phyloP scores from a whole-genome alignment of 2,329 filamentous ascomycete genomes.

The Alternaria alternata region DNA sequence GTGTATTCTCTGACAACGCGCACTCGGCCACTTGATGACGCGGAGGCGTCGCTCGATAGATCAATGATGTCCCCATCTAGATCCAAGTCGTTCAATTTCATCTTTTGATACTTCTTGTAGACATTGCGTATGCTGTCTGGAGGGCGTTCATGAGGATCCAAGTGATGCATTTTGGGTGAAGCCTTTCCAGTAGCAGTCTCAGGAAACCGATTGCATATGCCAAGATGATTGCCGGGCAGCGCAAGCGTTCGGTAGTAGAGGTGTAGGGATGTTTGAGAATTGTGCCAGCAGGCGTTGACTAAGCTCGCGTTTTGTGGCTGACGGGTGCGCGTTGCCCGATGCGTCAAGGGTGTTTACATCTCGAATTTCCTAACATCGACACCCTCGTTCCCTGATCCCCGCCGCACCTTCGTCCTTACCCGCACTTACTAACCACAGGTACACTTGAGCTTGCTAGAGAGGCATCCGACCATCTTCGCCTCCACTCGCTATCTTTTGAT shows the following conservation, averaged over 20 bases:
- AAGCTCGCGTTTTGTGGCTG: conserved; percentile 36
- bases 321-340: conserved; percentile 28
- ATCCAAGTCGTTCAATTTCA: conserved; percentile 60
- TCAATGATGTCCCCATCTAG: conserved; percentile 57
- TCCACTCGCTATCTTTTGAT: not conserved
- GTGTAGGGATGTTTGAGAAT: not conserved
- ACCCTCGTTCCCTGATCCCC: conserved; percentile 20
- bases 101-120: conserved; percentile 78
- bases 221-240: no score
- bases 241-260: not conserved
- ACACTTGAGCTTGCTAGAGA: conserved; percentile 6
- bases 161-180: conserved; percentile 35
- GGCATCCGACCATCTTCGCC: not conserved
- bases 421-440: conserved; percentile 42
- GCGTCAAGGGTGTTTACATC: conserved; percentile 33
- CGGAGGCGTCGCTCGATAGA: conserved; percentile 41
- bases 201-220: no score
- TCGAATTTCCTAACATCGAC: conserved; percentile 33
- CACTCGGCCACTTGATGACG: conserved; percentile 30
- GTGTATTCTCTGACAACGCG: conserved; percentile 34
- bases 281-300: conserved; percentile 20
- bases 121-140: conserved; percentile 72
- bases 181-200: not conserved
- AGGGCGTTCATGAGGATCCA: conserved; percentile 81
- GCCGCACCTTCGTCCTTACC: conserved; percentile 11